A percentile compares a stretch with the other conserved stretches of the same genome.
These are phyloP conservation scores for Coemansia sp. DNA, from an alignment of 192 early-diverging fungal genomes.

Conservation along the genomic window DNA sequence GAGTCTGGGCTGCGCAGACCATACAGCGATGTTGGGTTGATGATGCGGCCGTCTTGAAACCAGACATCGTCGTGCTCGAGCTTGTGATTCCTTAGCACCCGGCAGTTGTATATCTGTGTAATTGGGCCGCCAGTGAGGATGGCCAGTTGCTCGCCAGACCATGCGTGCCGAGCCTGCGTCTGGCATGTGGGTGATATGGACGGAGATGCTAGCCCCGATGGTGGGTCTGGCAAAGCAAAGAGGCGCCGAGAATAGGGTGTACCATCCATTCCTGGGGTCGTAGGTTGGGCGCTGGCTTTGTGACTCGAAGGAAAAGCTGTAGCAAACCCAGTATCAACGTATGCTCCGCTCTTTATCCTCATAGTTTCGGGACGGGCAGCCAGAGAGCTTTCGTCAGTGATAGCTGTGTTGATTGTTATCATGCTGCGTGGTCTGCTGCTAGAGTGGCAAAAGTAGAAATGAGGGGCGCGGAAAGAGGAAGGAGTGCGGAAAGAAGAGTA, in stretches of 20 bases:
- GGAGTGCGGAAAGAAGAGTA: too few relatives aligned
- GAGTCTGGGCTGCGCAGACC: slow-evolving; percentile 61
- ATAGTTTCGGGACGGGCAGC: too few relatives aligned
- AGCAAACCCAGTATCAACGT: too few relatives aligned
- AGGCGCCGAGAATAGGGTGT: slow-evolving; percentile 7
- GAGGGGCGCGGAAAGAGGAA: too few relatives aligned
- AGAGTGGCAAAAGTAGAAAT: too few relatives aligned
- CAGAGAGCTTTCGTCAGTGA: too few relatives aligned
- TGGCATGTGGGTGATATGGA: slow-evolving; percentile 4
- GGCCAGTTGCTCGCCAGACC: slow-evolving; percentile 5
- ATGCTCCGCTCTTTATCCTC: too few relatives aligned
- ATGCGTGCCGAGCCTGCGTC: not conserved
- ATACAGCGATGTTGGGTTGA: slow-evolving; percentile 67
- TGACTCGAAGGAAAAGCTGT: not conserved
- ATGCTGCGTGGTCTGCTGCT: too few relatives aligned
- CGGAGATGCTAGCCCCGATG: slow-evolving; percentile 18
- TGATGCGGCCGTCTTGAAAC: slow-evolving; percentile 73
- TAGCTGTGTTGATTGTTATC: too few relatives aligned
- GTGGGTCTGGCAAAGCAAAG: slow-evolving; percentile 26
- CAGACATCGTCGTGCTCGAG: slow-evolving; percentile 69
- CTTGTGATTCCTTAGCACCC: slow-evolving; percentile 65
- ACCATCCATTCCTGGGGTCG: not conserved
- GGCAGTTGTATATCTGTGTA: slow-evolving; percentile 71
- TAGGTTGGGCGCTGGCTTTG: not conserved
- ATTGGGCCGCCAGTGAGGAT: slow-evolving; percentile 33